Evolutionary conservation across 2,329 filamentous ascomycete genomes (phyloP).

Genomic region (Didymella lethalis): DNA sequence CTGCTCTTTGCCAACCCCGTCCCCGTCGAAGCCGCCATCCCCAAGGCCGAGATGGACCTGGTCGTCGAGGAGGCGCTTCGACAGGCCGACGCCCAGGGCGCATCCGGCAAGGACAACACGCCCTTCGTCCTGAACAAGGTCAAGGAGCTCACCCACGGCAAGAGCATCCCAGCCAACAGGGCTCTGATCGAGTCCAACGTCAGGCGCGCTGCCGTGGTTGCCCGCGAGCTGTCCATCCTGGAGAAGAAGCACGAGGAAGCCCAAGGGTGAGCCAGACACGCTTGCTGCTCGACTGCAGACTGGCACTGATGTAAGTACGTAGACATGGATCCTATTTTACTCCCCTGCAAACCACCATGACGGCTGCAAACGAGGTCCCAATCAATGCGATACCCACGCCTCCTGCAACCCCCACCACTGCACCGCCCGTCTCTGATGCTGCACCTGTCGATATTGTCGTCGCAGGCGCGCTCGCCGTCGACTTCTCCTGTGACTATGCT

Average conservation of each 20-base stretch:
- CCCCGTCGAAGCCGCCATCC: constrained; percentile 72
- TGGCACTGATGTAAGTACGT: constrained; percentile 52
- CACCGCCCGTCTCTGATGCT: constrained; percentile 5
- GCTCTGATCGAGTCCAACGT: constrained; percentile 74
- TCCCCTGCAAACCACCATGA: constrained; percentile 28
- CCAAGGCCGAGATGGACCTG: constrained; percentile 59
- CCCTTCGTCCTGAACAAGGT: constrained; percentile 83
- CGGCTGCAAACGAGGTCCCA: constrained; percentile 22
- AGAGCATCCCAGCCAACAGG: constrained; percentile 77
- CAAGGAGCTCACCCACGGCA: constrained; percentile 76
- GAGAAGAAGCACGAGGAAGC: constrained; percentile 52
- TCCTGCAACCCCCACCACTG: constrained; percentile 7
- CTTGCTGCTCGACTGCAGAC: constrained; percentile 37
- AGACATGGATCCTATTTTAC: constrained; percentile 37
- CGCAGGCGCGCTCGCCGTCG: constrained; percentile 87
- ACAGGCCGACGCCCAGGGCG: constrained; percentile 51
- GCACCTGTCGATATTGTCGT: constrained; percentile 72
- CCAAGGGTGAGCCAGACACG: constrained; percentile 50
- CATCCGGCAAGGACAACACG: constrained; percentile 79
- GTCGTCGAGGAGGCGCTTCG: constrained; percentile 53
- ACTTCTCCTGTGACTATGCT: constrained; percentile 82
- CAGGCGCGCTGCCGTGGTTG: constrained; percentile 68
- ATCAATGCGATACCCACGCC: constrained; percentile 27
- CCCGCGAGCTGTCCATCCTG: constrained; percentile 66
- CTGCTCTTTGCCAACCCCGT: constrained; percentile 91